These are phyloP conservation scores for Eucalyptus albens DNA, from an alignment of 345 rosid species.

Conservation along the genomic window DNA sequence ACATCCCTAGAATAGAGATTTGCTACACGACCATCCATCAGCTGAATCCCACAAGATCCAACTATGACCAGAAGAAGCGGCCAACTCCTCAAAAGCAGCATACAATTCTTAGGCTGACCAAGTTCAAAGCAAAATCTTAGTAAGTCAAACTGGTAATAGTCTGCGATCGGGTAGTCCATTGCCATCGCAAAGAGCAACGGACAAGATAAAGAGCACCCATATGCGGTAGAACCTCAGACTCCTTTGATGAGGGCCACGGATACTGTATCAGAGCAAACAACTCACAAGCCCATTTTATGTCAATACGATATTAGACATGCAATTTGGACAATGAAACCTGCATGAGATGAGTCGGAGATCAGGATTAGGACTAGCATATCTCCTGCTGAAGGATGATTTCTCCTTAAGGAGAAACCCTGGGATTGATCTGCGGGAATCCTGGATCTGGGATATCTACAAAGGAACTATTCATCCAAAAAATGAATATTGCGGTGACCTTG, in stretches of 20 bases:
- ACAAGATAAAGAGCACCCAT: background rate
- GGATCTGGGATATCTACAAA: background rate
- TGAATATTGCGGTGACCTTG: background rate
- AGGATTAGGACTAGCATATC: background rate
- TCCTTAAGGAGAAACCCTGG: background rate
- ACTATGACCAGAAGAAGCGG: background rate
- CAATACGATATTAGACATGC: background rate
- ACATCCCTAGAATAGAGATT: background rate
- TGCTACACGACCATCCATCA: background rate
- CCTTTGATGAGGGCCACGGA: background rate
- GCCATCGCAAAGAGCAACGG: background rate
- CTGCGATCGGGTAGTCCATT: background rate
- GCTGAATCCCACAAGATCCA: background rate
- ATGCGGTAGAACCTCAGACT: background rate
- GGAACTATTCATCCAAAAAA: background rate
- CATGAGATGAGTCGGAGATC: background rate
- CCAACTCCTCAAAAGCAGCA: background rate
- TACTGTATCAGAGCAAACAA: background rate
- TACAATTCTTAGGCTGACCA: background rate
- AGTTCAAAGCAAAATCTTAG: background rate
- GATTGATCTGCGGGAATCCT: background rate
- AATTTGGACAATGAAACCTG: background rate
- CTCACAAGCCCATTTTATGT: background rate
- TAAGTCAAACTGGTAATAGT: background rate
- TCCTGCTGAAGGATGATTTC: background rate